Base-by-base conservation (phyloP, 1,139 yeast genomes). In the Geotrichum histeridarum region DNA sequence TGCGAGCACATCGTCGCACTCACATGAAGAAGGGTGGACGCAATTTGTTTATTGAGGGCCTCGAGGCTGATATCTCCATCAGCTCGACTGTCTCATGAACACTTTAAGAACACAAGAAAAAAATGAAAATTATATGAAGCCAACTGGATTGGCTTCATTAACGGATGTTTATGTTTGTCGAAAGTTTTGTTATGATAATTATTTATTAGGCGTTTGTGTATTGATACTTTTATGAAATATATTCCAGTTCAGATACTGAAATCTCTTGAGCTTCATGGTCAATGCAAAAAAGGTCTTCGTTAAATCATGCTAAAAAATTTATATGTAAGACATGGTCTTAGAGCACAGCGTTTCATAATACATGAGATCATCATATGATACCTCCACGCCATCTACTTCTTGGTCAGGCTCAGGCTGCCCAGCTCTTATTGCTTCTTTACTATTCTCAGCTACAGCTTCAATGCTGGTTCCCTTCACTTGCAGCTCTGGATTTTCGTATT, bases 1-100 rank as follows among this genome's bases (percentile, higher is more conserved):
- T 87, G 63, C 79, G 84, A 54, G 94, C 88, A 64, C 95, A 87
- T 69, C 77, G 85, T 61, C 82, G 83, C 63, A 83, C 86, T 2
- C 95, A 86, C 80, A 47, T 80, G 81, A 69, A 89, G 63, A 67
- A 65, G 45, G 70, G 72, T n/a, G 76, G 76, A 32, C 67, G 76
- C 51, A 73, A 73, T 60, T 61, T 62, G 43, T 73, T 64, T 59
- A 70, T 73, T 48, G 73, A 71, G 58, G 74, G 74, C 14, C 63
- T 73, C 71, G 90, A 62, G 83, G 85, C 69, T 12, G 52, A 54
- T 48, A 33, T 54, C 38, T 48, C 54, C 2, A 51, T 54, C n/a
- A 38, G 45, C n/a, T 42, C 54, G 18, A 42, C 33, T 27, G 42
- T 17, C 15, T 48, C 30, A 14, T 37, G n/a, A 38, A 2, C 9